A percentile compares a stretch with the other conserved stretches of the same genome.
These are phyloP conservation scores for Serendipita sp. DNA, from an alignment of 768 basidiomycete genomes.

Conservation along the genomic window DNA sequence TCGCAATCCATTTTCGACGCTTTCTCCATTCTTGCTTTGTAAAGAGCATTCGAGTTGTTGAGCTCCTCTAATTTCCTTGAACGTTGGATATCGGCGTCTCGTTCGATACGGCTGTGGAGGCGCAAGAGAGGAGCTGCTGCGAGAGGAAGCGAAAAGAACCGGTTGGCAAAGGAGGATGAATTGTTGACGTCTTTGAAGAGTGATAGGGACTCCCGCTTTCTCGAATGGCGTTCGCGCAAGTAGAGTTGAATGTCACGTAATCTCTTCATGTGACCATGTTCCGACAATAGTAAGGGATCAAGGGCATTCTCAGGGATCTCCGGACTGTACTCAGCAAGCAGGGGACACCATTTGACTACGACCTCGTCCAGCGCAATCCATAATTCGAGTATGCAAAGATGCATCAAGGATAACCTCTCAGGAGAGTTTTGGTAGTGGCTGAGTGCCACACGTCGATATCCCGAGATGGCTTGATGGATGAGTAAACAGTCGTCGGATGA, in stretches of 20 bases:
- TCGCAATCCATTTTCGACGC: constrained; percentile 3
- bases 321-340: constrained; percentile 29
- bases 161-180: constrained; percentile 18
- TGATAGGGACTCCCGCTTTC: constrained; percentile 12
- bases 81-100: constrained; percentile 13
- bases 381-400: constrained; percentile 30
- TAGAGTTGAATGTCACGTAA: constrained; percentile 18
- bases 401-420: constrained; percentile 22
- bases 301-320: constrained; percentile 25
- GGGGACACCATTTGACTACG: constrained; percentile 20
- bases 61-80: constrained; percentile 19
- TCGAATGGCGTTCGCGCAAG: constrained; percentile 18
- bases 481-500: not conserved
- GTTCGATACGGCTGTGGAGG: constrained; percentile 19
- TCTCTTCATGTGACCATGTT: constrained; percentile 16
- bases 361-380: constrained; percentile 33
- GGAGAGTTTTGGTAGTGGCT: constrained; percentile 1
- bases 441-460: not conserved
- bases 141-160: constrained; percentile 17
- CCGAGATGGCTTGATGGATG: not conserved
- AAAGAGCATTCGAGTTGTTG: constrained; percentile 8
- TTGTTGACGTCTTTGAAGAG: constrained; percentile 19
- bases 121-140: constrained; percentile 13
- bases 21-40: constrained; percentile 13
- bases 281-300: constrained; percentile 26